A percentile compares a stretch with the other conserved stretches of the same genome.
Evolutionary conservation across 352 stramenopile species (phyloP).

Genomic region (Globisporangium mamillatum): DNA sequence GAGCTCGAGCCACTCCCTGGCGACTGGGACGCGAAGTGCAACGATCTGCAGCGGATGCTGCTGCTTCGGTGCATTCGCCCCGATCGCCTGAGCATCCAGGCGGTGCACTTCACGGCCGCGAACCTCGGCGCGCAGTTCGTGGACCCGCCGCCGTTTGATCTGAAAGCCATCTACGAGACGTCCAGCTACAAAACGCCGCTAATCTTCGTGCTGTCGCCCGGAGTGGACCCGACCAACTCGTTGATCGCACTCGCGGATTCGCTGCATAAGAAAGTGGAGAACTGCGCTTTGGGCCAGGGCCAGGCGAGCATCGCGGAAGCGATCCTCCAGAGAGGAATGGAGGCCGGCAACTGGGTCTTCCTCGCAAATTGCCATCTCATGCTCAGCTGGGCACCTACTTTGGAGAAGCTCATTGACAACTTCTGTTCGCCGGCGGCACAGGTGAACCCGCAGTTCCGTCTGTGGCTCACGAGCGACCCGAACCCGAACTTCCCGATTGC

Average conservation of each 20-base stretch:
- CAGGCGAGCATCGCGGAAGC: constrained; percentile 90
- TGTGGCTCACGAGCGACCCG: constrained; percentile 93
- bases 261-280: constrained; percentile 86
- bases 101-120: constrained; percentile 85
- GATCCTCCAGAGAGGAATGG: constrained; percentile 84
- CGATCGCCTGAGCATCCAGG: constrained; percentile 91
- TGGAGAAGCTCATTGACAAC: constrained; percentile 94
- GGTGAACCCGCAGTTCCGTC: constrained; percentile 87
- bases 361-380: constrained; percentile 96
- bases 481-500: constrained; percentile 95
- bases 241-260: constrained; percentile 85
- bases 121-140: constrained; percentile 92
- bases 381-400: constrained; percentile 92
- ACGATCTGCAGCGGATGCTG: constrained; percentile 92
- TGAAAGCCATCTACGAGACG: constrained; percentile 88
- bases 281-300: constrained; percentile 92
- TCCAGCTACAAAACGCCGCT: constrained; percentile 89
- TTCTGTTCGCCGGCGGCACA: constrained; percentile 58
- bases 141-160: constrained; percentile 91
- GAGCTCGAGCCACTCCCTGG: constrained; percentile 89
- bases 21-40: constrained; percentile 93
- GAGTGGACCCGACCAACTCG: constrained; percentile 93
- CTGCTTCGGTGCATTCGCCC: constrained; percentile 91
- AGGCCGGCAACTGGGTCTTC: constrained; percentile 93
- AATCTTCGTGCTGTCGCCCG: constrained; percentile 95